Conservation (phyloP, 106 monocot genomes). For the Amphibolis antarctica region DNA sequence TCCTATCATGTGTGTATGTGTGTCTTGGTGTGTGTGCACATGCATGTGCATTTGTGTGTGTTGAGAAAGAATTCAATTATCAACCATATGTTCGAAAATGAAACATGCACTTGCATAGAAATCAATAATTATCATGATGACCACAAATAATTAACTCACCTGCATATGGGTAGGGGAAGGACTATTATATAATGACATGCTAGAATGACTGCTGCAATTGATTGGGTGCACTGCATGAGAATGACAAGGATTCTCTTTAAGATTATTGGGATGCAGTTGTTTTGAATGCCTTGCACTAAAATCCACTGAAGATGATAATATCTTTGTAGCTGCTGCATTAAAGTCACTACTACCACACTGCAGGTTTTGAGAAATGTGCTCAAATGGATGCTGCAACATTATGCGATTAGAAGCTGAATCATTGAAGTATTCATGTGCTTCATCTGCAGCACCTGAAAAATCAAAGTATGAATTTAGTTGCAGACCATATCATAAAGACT, state of each 20-base stretch:
- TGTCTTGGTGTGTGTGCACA: too few species aligned
- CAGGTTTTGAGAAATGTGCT: slow-evolving; percentile 32
- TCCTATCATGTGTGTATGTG: too few species aligned
- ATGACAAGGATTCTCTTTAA: slow-evolving; percentile 32
- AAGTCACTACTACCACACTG: slow-evolving; percentile 31
- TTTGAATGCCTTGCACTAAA: slow-evolving; percentile 51
- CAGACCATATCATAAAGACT: not conserved
- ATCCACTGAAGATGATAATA: slow-evolving; percentile 23
- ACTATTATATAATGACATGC: slow-evolving; percentile 53
- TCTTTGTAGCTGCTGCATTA: slow-evolving; percentile 21
- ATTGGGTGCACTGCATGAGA: slow-evolving; percentile 28
- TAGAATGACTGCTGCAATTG: slow-evolving; percentile 23
- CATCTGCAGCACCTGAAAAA: slow-evolving; percentile 66
- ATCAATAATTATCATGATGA: not conserved
- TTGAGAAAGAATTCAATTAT: too few species aligned
- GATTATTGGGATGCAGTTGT: slow-evolving; percentile 33
- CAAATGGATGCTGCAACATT: slow-evolving; percentile 46
- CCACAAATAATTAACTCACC: slow-evolving; percentile 21
- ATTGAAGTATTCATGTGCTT: slow-evolving; percentile 60
- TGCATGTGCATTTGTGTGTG: too few species aligned
- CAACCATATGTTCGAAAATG: too few species aligned
- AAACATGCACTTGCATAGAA: too few species aligned
- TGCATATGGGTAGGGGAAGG: slow-evolving; percentile 66
- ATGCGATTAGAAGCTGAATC: slow-evolving; percentile 56
- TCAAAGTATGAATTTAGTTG: not conserved